A percentile compares a stretch with the other conserved stretches of the same genome.
Evolutionary conservation across 2,329 filamentous ascomycete genomes (phyloP).

Genomic region (Ceratocystis cubensis): DNA sequence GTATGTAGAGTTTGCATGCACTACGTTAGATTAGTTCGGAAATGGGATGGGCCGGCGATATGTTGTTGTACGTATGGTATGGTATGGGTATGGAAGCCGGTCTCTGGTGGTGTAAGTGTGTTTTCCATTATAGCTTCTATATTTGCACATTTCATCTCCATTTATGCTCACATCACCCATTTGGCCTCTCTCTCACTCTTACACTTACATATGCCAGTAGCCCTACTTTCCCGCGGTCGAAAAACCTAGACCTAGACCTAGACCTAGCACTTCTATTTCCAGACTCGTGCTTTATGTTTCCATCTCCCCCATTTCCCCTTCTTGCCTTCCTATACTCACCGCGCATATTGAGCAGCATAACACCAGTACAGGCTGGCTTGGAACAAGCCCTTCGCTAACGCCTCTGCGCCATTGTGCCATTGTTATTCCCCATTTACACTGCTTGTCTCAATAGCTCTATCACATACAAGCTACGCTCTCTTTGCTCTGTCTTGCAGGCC

Average conservation of each 20-base stretch:
- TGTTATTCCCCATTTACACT: not conserved
- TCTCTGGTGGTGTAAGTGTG: not conserved
- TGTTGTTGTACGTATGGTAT: not conserved
- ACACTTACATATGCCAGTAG: too few species aligned
- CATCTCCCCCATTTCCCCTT: too few species aligned
- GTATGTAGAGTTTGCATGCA: not conserved
- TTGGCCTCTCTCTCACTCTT: too few species aligned
- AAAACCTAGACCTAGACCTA: too few species aligned
- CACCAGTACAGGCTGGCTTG: not conserved
- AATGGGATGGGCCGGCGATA: not conserved
- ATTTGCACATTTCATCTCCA: not conserved
- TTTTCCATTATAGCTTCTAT: not conserved
- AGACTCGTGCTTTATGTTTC: too few species aligned
- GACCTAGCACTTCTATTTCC: too few species aligned
- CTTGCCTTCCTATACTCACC: too few species aligned
- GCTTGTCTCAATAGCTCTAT: not conserved
- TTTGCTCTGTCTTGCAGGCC: too few species aligned
- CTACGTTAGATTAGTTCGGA: not conserved
- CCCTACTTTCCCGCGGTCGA: too few species aligned
- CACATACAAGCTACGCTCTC: not conserved
- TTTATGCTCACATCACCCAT: not conserved
- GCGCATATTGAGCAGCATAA: too few species aligned
- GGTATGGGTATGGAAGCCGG: not conserved
- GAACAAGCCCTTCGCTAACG: constrained; percentile 5
- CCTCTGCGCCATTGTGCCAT: not conserved